phyloP scores from a whole-genome alignment of 2,329 filamentous ascomycete species.

The Pseudogymnoascus sp. region DNA sequence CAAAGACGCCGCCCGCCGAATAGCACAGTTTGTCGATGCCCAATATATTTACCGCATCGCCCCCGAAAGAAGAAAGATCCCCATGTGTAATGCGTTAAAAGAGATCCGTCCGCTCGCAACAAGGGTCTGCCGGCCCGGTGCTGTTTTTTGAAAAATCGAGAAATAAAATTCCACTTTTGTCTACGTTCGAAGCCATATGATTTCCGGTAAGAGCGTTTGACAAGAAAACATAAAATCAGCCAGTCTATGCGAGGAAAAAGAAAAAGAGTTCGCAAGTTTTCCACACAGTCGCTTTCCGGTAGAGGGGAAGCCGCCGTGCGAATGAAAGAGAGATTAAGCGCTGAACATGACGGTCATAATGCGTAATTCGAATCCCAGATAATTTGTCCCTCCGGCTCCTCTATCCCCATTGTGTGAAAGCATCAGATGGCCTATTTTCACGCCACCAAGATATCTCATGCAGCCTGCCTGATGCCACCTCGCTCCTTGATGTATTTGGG shows the following conservation, averaged over 20 bases:
- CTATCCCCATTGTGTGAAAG: conserved; percentile 9
- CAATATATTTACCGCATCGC: conserved; percentile 8
- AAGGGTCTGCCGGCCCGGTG: not conserved
- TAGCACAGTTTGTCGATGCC: not conserved
- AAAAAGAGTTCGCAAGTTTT: not conserved
- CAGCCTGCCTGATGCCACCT: conserved; percentile 23
- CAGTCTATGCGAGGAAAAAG: conserved; percentile 8
- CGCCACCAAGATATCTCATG: conserved; percentile 20
- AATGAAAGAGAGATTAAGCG: conserved; percentile 2
- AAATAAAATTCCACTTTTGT: conserved; percentile 11
- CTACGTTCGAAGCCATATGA: conserved; percentile 9
- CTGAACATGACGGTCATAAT: conserved; percentile 12
- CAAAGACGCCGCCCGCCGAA: conserved; percentile 8
- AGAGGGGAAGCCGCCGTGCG: not conserved
- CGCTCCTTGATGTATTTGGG: conserved; percentile 30
- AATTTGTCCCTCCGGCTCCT: conserved; percentile 8
- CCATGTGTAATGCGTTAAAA: conserved; percentile 6
- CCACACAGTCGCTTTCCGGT: not conserved
- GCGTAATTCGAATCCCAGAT: conserved; percentile 9
- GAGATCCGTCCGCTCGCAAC: conserved; percentile 4
- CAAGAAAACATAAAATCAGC: not conserved
- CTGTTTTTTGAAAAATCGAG: not conserved
- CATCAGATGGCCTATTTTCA: conserved; percentile 6
- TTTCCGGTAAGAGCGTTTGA: conserved; percentile 1
- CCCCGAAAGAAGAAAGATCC: not conserved